Conservation (phyloP, 495 filamentous ascomycete species). For the Podospora bellae-mahoneyi region DNA sequence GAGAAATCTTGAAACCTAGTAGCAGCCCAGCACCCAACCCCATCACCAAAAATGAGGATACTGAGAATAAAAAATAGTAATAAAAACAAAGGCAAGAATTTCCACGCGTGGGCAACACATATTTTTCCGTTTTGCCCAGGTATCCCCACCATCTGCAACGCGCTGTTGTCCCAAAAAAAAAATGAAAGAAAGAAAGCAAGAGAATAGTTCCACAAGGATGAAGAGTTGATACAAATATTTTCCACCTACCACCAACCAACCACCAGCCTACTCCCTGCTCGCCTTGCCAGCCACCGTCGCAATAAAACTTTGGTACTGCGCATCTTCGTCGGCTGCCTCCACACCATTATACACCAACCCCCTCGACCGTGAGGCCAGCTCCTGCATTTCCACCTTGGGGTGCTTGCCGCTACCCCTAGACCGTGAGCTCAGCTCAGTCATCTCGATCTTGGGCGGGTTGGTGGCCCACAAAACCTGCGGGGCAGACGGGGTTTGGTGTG, state of each 20-base stretch:
- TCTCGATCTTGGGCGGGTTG: constrained; percentile 31
- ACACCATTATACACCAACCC: neutral
- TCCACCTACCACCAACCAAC: neutral
- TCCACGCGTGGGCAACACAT: neutral
- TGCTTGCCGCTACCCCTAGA: constrained; percentile 27
- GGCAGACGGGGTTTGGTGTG: constrained; percentile 2
- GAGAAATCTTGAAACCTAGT: neutral
- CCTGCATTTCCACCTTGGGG: constrained; percentile 17
- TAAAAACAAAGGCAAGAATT: neutral
- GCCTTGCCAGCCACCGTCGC: neutral
- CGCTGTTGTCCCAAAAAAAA: neutral
- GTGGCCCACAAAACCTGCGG: constrained; percentile 42
- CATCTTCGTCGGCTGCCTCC: neutral
- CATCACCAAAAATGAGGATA: neutral
- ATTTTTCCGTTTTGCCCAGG: neutral
- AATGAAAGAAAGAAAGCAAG: too few relatives aligned
- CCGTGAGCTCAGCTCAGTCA: constrained; percentile 28
- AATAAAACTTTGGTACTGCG: neutral
- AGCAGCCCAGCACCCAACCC: neutral
- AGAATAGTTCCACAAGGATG: neutral
- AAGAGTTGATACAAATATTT: neutral
- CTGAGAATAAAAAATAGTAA: neutral
- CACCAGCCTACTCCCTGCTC: neutral
- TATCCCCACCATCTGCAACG: neutral
- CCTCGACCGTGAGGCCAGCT: neutral